Base-by-base conservation (phyloP, 805 yeast genomes). In the Pichia pseudocactophila region DNA sequence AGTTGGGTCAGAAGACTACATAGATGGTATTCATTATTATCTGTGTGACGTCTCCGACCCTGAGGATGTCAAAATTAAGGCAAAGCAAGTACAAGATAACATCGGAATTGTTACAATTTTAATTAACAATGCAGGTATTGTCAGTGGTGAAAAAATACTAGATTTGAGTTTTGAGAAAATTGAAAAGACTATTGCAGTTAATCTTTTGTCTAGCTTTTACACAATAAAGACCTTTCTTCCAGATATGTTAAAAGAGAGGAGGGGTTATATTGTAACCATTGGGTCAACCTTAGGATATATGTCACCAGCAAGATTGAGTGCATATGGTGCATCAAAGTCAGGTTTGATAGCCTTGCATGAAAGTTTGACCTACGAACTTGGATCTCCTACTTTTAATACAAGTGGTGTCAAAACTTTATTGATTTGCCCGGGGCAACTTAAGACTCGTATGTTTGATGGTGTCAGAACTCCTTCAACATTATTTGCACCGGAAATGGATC, bases 321-420 rank as follows among this genome's bases (percentile, higher is more conserved):
- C 83, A 0, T 90, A 90, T 56, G 96, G 96, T 0, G 96, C 97
- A 0, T 75, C 95, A 13, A 90, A 90, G 58, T 80, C 95, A 0
- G 97, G 94, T 0, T 61, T 86, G 25, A 76, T 90, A 40, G 88
- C 90, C 0, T 63, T 88, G 34, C 97, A 89, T 57, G 95, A 85
- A 57, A 78, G 90, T 1, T 63, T 90, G 30, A 75, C 83, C 0
- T 77, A 76, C 53, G 92, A 83, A 58, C 55, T 83, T 25, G 80
- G 82, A 0, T 69, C 74, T 0, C 73, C 76, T 0, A 61, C 70
- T 7, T 55, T 69, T 30, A 64, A 62, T 40, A 58, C 62, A 2
- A 56, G 62, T 4, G 80, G 84, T 8, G 74, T 90, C 15, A 79
- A 79, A 50, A 81, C 95, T 0, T 63, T 90, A 43, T 65, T 90